A percentile compares a stretch with the other conserved stretches of the same genome.
Conservation (phyloP, 1,284 basidiomycete species). For the Somion occarium region DNA sequence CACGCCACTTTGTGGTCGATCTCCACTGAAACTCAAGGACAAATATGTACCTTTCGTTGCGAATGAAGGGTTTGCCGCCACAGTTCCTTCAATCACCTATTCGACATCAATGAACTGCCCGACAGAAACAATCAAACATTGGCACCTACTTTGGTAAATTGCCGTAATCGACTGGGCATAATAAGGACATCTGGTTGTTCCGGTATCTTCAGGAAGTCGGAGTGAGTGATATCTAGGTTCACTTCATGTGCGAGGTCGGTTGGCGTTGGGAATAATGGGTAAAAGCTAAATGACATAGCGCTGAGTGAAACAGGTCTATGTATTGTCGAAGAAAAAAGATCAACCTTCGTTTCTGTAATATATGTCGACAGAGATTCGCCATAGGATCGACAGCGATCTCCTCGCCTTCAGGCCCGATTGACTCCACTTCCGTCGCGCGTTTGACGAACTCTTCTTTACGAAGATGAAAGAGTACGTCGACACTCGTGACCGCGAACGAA, state of each 20-base stretch:
- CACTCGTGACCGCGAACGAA: slow-evolving; percentile 72
- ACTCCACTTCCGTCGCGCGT: slow-evolving; percentile 62
- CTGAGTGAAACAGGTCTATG: neutral
- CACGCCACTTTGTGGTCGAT: neutral
- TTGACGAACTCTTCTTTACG: slow-evolving; percentile 81
- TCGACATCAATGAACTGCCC: slow-evolving; percentile 8
- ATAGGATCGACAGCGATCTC: slow-evolving; percentile 66
- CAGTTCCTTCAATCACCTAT: slow-evolving; percentile 63
- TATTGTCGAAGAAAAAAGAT: slow-evolving; percentile 17
- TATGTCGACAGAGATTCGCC: slow-evolving; percentile 72
- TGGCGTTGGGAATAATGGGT: slow-evolving; percentile 91
- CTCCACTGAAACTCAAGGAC: slow-evolving; percentile 31
- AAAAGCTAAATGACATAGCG: slow-evolving; percentile 58
- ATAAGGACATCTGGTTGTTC: slow-evolving; percentile 78
- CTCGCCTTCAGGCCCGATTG: slow-evolving; percentile 37
- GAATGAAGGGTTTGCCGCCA: slow-evolving; percentile 70
- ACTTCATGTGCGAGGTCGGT: slow-evolving; percentile 69
- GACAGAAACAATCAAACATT: neutral
- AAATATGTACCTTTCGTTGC: slow-evolving; percentile 55
- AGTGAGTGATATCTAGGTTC: slow-evolving; percentile 84
- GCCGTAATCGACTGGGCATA: slow-evolving; percentile 79
- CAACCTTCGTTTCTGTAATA: slow-evolving; percentile 85
- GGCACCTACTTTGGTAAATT: slow-evolving; percentile 70
- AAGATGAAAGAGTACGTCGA: slow-evolving; percentile 88
- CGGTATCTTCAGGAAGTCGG: slow-evolving; percentile 37